Conservation (phyloP, 2,329 filamentous ascomycete species). For the Ascochyta fabae region DNA sequence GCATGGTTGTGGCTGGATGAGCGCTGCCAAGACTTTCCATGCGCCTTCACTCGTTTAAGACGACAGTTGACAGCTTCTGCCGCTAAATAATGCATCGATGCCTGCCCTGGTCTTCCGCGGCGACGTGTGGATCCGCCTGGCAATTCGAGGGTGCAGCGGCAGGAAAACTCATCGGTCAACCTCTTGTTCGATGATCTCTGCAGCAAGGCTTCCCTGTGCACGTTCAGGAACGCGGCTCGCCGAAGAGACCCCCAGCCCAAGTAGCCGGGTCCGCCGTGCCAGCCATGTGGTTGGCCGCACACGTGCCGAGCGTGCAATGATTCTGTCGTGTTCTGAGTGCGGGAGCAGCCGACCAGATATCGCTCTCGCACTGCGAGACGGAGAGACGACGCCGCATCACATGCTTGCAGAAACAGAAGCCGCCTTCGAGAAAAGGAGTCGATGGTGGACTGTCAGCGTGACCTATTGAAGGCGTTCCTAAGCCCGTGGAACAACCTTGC, state of each 20-base stretch:
- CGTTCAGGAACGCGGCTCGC: conserved; percentile 40
- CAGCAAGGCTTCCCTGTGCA: conserved; percentile 23
- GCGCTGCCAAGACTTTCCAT: conserved; percentile 18
- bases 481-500: conserved; percentile 16
- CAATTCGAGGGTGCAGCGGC: conserved; percentile 3
- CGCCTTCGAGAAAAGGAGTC: background rate
- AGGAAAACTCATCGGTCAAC: conserved; percentile 8
- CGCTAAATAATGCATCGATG: conserved; percentile 22
- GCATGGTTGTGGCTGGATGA: conserved; percentile 1
- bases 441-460: background rate
- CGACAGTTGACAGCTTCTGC: conserved; percentile 25
- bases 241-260: conserved; percentile 34
- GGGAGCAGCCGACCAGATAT: conserved; percentile 38
- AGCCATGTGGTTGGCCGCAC: conserved; percentile 28
- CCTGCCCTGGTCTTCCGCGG: conserved; percentile 22
- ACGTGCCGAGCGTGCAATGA: conserved; percentile 21
- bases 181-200: conserved; percentile 27
- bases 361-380: background rate
- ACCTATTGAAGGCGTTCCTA: background rate
- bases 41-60: conserved; percentile 7
- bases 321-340: conserved; percentile 29
- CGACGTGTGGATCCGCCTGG: conserved; percentile 4
- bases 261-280: conserved; percentile 31
- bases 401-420: background rate
- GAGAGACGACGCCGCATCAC: background rate